A percentile compares a stretch with the other conserved stretches of the same genome.
Evolutionary conservation across 768 basidiomycete species (phyloP).

Genomic region (Cystoderma amianthinum): DNA sequence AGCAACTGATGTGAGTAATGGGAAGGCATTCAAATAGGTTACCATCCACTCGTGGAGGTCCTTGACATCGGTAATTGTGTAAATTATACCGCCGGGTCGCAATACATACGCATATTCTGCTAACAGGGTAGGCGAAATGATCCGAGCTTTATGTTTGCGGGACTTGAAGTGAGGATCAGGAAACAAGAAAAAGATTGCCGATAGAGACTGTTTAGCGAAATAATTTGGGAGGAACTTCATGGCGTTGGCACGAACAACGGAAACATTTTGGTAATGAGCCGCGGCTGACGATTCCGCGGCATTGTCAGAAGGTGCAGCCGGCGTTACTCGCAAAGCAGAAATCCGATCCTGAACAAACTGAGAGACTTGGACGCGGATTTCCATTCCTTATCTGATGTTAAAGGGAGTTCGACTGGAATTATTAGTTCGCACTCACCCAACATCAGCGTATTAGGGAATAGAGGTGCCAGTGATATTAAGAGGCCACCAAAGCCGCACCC

Average conservation of each 20-base stretch:
- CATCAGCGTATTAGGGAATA: slow-evolving; percentile 90
- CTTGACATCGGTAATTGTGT: slow-evolving; percentile 95
- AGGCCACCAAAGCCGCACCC: slow-evolving; percentile 98
- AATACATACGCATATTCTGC: slow-evolving; percentile 97
- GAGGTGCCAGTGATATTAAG: slow-evolving; percentile 78
- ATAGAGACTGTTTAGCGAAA: slow-evolving; percentile 84
- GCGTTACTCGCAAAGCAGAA: slow-evolving; percentile 75
- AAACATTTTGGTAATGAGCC: slow-evolving; percentile 77
- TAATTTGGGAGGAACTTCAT: slow-evolving; percentile 99
- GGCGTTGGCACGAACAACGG: slow-evolving; percentile 90
- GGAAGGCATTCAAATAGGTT: slow-evolving; percentile 79
- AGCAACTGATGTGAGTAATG: slow-evolving; percentile 76
- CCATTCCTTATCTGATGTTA: slow-evolving; percentile 62
- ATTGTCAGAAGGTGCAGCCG: slow-evolving; percentile 30
- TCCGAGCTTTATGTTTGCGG: slow-evolving; percentile 97
- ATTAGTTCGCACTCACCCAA: slow-evolving; percentile 56
- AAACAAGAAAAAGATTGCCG: slow-evolving; percentile 95
- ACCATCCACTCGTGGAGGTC: slow-evolving; percentile 97
- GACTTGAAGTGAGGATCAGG: slow-evolving; percentile 99
- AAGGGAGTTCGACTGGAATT: slow-evolving; percentile 3
- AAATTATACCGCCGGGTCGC: slow-evolving; percentile 89
- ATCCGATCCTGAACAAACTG: slow-evolving; percentile 96
- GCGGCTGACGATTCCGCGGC: slow-evolving; percentile 15
- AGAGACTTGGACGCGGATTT: slow-evolving; percentile 94
- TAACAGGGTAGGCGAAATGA: slow-evolving; percentile 94